phyloP scores from a whole-genome alignment of 1,284 basidiomycete genomes.

The Ceratobasidium sp. region DNA sequence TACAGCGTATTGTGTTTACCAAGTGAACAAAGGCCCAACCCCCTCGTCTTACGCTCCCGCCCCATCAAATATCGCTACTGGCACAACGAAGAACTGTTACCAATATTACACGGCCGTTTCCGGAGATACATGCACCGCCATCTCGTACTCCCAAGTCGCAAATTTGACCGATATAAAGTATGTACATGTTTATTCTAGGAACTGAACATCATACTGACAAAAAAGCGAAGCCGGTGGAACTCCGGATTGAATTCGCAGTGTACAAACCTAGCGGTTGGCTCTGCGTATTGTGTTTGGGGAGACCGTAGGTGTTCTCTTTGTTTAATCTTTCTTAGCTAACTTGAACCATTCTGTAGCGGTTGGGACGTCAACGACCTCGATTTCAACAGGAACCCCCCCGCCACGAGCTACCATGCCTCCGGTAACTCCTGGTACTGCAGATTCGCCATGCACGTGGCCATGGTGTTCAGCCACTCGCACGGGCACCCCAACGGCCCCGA shows the following conservation, averaged over 20 bases:
- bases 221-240: conserved; percentile 1
- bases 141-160: conserved; percentile 13
- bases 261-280: conserved; percentile 9
- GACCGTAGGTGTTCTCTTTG: background rate
- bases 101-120: conserved; percentile 17
- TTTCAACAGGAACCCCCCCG: background rate
- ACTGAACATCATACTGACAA: background rate
- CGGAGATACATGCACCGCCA: conserved; percentile 12
- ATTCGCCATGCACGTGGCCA: background rate
- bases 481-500: background rate
- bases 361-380: background rate
- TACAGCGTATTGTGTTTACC: conserved; percentile 25
- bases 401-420: background rate
- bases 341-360: background rate
- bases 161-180: conserved; percentile 7
- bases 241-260: conserved; percentile 12
- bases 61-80: conserved; percentile 6
- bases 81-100: conserved; percentile 27
- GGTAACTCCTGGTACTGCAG: background rate
- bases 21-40: conserved; percentile 9
- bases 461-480: background rate
- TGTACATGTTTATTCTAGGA: background rate
- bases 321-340: background rate
- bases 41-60: conserved; percentile 4
- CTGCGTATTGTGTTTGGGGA: conserved; percentile 20